phyloP scores from a whole-genome alignment of 352 stramenopile genomes.

The Globisporangium spiculum region DNA sequence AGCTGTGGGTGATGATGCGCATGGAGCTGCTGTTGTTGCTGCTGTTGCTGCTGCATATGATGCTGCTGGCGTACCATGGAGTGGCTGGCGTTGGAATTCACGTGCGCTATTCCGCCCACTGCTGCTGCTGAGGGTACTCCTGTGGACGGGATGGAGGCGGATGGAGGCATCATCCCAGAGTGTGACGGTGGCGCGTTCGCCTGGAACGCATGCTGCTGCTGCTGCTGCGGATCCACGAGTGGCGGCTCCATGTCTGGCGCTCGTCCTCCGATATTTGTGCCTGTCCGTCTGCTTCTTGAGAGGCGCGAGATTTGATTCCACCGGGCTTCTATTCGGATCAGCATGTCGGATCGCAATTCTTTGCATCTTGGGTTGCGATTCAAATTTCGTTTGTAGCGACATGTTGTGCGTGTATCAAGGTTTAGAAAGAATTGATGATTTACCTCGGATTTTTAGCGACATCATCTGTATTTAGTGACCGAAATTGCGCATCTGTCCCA shows the following conservation, averaged over 20 bases:
- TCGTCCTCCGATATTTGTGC: neutral
- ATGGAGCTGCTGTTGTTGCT: neutral
- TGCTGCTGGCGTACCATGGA: conserved; percentile 19
- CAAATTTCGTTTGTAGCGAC: neutral
- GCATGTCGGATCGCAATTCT: neutral
- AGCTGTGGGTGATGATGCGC: neutral
- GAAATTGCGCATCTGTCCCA: neutral
- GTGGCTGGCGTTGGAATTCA: neutral
- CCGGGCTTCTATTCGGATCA: conserved; percentile 4
- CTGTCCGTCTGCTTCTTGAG: neutral
- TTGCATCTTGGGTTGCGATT: neutral
- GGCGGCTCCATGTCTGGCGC: conserved; percentile 10
- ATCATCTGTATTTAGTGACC: too few relatives aligned
- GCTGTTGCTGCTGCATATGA: neutral
- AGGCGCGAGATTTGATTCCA: neutral
- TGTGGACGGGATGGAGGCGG: neutral
- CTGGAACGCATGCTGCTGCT: conserved; percentile 11
- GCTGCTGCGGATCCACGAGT: conserved; percentile 14
- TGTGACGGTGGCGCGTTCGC: neutral
- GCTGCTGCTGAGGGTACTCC: neutral
- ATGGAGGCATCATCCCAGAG: neutral
- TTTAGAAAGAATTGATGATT: too few relatives aligned
- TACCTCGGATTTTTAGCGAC: too few relatives aligned
- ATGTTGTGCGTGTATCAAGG: neutral
- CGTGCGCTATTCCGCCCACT: conserved; percentile 2